These are phyloP conservation scores for Coemansia sp. DNA, from an alignment of 192 early-diverging fungal genomes.

Conservation along the genomic window DNA sequence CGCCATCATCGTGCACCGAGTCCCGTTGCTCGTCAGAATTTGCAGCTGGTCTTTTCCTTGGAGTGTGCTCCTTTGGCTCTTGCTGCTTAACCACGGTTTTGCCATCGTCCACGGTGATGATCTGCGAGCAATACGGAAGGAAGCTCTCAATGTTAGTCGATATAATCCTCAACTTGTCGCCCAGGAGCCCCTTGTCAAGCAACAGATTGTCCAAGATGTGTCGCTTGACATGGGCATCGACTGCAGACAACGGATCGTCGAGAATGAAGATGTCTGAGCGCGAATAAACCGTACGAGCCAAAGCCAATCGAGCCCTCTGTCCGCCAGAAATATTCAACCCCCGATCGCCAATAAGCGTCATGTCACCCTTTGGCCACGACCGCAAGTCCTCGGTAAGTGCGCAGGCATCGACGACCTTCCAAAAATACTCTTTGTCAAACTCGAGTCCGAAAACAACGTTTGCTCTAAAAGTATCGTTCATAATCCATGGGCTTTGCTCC, in stretches of 20 bases:
- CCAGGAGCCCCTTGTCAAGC: constrained; percentile 52
- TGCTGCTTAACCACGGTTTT: constrained; percentile 38
- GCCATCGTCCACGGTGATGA: constrained; percentile 10
- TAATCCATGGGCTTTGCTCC: constrained; percentile 27
- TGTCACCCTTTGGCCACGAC: constrained; percentile 58
- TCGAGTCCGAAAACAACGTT: constrained; percentile 77
- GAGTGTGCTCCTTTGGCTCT: too few relatives aligned
- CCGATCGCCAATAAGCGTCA: constrained; percentile 67
- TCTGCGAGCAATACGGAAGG: constrained; percentile 16
- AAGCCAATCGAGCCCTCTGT: constrained; percentile 62
- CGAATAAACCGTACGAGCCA: constrained; percentile 65
- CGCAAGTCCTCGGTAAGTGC: constrained; percentile 63
- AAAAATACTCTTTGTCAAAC: constrained; percentile 56
- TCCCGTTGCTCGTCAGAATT: too few relatives aligned
- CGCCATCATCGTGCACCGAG: too few relatives aligned
- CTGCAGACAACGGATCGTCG: constrained; percentile 70
- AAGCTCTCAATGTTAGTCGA: constrained; percentile 27
- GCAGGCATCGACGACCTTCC: constrained; percentile 58
- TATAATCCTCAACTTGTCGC: constrained; percentile 48
- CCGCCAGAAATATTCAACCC: constrained; percentile 73
- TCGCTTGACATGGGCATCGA: constrained; percentile 60
- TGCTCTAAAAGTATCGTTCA: constrained; percentile 60
- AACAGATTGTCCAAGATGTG: constrained; percentile 64
- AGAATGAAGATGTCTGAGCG: constrained; percentile 64
- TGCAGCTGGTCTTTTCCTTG: too few relatives aligned